Evolutionary conservation across 805 yeast species (phyloP).

Genomic region (Saturnispora quitensis): DNA sequence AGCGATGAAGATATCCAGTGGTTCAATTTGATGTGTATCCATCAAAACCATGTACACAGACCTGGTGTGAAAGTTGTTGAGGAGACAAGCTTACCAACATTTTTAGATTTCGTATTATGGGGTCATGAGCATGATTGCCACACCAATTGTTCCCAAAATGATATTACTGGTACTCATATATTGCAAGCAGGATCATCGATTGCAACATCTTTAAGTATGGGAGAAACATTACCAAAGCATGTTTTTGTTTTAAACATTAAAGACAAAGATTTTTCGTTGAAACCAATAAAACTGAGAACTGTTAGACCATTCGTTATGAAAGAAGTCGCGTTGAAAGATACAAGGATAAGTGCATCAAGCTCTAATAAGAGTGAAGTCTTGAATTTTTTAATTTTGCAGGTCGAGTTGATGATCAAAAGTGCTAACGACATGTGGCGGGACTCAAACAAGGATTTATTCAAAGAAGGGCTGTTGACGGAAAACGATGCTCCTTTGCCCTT

Average conservation of each 20-base stretch:
- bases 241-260: conserved; percentile 62
- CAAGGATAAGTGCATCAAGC: conserved; percentile 50
- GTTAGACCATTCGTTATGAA: conserved; percentile 78
- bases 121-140: conserved; percentile 97
- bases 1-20: conserved; percentile 46
- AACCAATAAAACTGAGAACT: conserved; percentile 55
- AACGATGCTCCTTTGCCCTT: conserved; percentile 65
- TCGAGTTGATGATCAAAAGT: conserved; percentile 53
- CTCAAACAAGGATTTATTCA: conserved; percentile 21
- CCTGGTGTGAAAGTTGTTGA: conserved; percentile 78
- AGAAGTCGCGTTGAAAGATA: conserved; percentile 46
- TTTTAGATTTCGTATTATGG: conserved; percentile 82
- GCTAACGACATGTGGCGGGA: conserved; percentile 45
- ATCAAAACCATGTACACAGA: conserved; percentile 83
- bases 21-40: conserved; percentile 82
- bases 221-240: conserved; percentile 68
- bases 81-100: conserved; percentile 71
- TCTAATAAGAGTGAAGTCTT: conserved; percentile 54
- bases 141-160: conserved; percentile 54
- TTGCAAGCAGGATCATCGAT: conserved; percentile 92
- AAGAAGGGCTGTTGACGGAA: conserved; percentile 23
- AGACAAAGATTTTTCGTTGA: conserved; percentile 46
- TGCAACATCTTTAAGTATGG: conserved; percentile 82
- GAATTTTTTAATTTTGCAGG: conserved; percentile 49
- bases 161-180: conserved; percentile 59